Evolutionary conservation across 257 asterid genomes (phyloP).

Genomic region (Salvia rosmarinus): DNA sequence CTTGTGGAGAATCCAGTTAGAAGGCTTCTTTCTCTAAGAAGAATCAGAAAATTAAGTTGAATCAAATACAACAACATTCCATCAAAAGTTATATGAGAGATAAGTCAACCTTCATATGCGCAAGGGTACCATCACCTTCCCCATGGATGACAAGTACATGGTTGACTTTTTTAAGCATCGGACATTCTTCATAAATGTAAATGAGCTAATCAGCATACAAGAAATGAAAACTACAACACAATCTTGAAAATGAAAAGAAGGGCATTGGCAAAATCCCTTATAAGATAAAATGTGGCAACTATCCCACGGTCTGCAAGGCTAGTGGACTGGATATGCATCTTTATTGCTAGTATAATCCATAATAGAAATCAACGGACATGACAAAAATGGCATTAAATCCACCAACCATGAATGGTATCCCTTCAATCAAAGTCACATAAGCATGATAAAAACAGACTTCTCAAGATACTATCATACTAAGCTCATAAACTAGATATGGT

Average conservation of each 20-base stretch:
- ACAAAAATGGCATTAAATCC: background rate
- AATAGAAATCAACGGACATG: conserved; percentile 9
- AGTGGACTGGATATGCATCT: background rate
- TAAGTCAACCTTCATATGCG: conserved; percentile 79
- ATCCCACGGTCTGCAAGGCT: conserved; percentile 5
- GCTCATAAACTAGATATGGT: conserved; percentile 24
- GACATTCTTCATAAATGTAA: conserved; percentile 64
- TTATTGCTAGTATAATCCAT: conserved; percentile 3
- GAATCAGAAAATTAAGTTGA: conserved; percentile 38
- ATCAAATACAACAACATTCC: conserved; percentile 33
- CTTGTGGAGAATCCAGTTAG: conserved; percentile 89
- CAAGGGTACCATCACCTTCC: conserved; percentile 86
- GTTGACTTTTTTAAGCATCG: conserved; percentile 66
- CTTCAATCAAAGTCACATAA: background rate
- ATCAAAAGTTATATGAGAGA: conserved; percentile 29
- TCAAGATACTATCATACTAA: conserved; percentile 18
- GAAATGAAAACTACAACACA: conserved; percentile 14
- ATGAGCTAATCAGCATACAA: conserved; percentile 21
- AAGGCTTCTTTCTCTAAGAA: conserved; percentile 75
- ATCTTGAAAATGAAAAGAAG: conserved; percentile 7
- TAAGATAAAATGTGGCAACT: background rate
- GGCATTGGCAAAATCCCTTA: background rate
- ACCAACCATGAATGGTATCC: background rate
- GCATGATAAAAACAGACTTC: background rate
- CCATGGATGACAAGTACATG: conserved; percentile 87